phyloP scores from a whole-genome alignment of 2,329 filamentous ascomycete genomes.

The Coleophoma cylindrospora region DNA sequence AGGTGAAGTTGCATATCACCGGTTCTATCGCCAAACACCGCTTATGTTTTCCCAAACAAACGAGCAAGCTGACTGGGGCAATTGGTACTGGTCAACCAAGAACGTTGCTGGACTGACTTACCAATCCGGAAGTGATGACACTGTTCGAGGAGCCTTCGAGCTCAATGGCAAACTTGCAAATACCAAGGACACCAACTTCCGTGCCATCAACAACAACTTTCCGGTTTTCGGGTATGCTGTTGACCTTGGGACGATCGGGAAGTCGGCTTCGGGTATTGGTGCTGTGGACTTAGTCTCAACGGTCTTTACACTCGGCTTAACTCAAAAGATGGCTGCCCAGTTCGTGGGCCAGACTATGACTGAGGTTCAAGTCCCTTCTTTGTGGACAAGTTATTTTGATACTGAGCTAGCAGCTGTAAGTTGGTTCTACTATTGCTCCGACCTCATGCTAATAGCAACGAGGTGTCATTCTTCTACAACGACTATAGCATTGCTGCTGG shows the following conservation, averaged over 20 bases:
- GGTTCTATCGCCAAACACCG: conserved; percentile 55
- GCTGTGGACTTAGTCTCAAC: conserved; percentile 31
- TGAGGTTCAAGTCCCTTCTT: conserved; percentile 60
- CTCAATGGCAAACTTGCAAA: conserved; percentile 58
- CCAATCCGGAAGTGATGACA: conserved; percentile 62
- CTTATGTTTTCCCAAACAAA: conserved; percentile 60
- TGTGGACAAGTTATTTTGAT: conserved; percentile 73
- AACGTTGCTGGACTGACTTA: conserved; percentile 51
- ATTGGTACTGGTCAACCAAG: conserved; percentile 69
- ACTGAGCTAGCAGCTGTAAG: conserved; percentile 51
- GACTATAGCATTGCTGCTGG: conserved; percentile 60
- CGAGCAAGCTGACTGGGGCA: conserved; percentile 78
- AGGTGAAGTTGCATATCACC: conserved; percentile 55
- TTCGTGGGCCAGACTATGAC: conserved; percentile 62
- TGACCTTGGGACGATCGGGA: conserved; percentile 44
- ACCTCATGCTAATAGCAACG: conserved; percentile 21
- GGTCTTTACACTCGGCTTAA: conserved; percentile 71
- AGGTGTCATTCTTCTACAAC: conserved; percentile 66
- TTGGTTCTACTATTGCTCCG: background rate
- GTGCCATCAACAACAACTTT: conserved; percentile 64
- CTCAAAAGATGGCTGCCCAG: conserved; percentile 72
- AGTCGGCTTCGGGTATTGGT: conserved; percentile 5
- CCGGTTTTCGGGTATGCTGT: conserved; percentile 78
- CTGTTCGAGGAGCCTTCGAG: conserved; percentile 64
- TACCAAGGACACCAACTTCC: conserved; percentile 57